Conservation (phyloP, 2,329 filamentous ascomycete species). For the Aspergillus novoparasiticus region DNA sequence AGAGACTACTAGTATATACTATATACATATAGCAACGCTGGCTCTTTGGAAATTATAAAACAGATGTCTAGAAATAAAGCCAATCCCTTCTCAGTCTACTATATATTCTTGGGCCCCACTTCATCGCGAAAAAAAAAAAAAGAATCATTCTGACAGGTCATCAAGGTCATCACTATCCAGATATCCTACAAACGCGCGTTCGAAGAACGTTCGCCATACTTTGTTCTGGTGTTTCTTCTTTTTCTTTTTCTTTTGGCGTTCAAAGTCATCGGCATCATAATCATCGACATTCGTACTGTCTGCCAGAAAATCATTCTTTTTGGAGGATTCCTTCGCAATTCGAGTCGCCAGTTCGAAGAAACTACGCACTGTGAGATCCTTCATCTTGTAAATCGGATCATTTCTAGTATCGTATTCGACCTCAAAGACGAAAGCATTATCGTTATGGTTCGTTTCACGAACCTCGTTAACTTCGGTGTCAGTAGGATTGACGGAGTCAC, state of each 20-base stretch:
- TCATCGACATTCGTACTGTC: constrained; percentile 17
- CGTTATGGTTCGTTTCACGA: constrained; percentile 51
- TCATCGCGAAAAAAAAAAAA: constrained; percentile 1
- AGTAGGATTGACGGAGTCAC: not conserved
- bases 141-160: constrained; percentile 23
- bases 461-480: constrained; percentile 12
- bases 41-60: too few relatives aligned
- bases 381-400: constrained; percentile 72
- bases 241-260: constrained; percentile 42
- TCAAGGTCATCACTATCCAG: constrained; percentile 67
- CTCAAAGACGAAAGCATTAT: constrained; percentile 69
- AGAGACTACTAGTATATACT: not conserved
- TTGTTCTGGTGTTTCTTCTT: constrained; percentile 55
- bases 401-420: constrained; percentile 84
- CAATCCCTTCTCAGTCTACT: not conserved
- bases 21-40: not conserved
- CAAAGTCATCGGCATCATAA: not conserved
- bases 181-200: constrained; percentile 77
- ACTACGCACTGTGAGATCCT: constrained; percentile 82
- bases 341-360: constrained; percentile 77
- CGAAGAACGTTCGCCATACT: constrained; percentile 76
- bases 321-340: constrained; percentile 60
- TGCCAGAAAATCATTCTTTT: constrained; percentile 28
- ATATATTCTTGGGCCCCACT: not conserved
- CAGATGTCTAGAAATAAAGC: not conserved